Conservation (phyloP, 2,329 filamentous ascomycete genomes). For the Verruconis gallopava region DNA sequence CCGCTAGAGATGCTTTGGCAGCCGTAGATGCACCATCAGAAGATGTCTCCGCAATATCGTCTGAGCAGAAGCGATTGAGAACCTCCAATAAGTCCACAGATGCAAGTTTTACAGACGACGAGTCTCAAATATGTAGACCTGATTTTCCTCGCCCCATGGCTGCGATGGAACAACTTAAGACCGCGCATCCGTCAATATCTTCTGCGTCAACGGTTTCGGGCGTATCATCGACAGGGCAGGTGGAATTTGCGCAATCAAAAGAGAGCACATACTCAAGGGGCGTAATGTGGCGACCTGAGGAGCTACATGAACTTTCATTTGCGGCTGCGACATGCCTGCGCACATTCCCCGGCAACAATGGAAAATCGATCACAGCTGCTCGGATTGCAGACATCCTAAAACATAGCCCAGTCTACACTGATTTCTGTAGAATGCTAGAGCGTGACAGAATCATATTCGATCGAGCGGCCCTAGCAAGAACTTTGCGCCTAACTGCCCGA, state of each 20-base stretch:
- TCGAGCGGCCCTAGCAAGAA: slow-evolving; percentile 39
- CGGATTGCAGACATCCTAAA: slow-evolving; percentile 36
- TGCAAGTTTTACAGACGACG: no score
- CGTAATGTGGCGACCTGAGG: slow-evolving; percentile 39
- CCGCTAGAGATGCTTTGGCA: no score
- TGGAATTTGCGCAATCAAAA: no score
- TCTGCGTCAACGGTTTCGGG: no score
- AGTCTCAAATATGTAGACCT: no score
- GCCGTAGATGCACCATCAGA: no score
- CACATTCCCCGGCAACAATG: slow-evolving; percentile 27
- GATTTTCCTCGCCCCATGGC: no score
- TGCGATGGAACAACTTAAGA: no score
- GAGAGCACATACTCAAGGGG: slow-evolving; percentile 12
- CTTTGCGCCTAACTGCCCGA: slow-evolving; percentile 33
- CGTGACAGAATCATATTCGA: slow-evolving; percentile 36
- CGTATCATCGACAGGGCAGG: no score
- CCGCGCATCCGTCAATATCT: no score
- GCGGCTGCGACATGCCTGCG: slow-evolving; percentile 37
- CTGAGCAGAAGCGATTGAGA: no score
- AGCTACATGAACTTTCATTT: slow-evolving; percentile 37
- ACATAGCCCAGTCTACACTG: slow-evolving; percentile 41
- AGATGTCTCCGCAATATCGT: slow-evolving; percentile 10
- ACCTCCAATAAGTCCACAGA: no score
- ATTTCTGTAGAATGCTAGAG: slow-evolving; percentile 42
- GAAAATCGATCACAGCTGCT: slow-evolving; percentile 22